Evolutionary conservation across 208 protist genomes (phyloP).

Genomic region (Balamuthia mandrillaris): DNA sequence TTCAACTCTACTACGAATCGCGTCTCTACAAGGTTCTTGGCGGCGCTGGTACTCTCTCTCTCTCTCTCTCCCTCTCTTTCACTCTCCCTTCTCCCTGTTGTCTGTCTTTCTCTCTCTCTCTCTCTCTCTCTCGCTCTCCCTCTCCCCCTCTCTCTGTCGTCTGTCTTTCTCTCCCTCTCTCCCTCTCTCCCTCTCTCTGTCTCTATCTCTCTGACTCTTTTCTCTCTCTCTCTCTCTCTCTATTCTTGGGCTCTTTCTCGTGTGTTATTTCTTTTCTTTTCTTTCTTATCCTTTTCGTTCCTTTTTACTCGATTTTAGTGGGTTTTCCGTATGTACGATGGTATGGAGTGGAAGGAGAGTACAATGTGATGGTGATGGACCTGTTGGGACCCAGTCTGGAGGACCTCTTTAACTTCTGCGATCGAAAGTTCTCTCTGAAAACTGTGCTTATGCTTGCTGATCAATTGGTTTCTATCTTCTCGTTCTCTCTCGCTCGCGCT

Average conservation of each 20-base stretch:
- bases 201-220: background rate
- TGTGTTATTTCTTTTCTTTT: background rate
- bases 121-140: background rate
- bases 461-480: conserved; percentile 84
- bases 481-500: background rate
- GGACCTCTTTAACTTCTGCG: conserved; percentile 92
- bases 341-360: conserved; percentile 91
- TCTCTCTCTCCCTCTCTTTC: background rate
- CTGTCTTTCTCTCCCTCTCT: background rate
- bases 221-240: background rate
- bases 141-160: background rate
- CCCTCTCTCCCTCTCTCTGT: conserved; percentile 1
- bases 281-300: background rate
- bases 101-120: background rate
- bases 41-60: conserved; percentile 57
- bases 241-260: no score
- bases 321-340: conserved; percentile 93
- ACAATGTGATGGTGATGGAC: conserved; percentile 98
- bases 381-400: conserved; percentile 95
- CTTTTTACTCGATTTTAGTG: conserved; percentile 48
- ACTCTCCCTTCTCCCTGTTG: background rate
- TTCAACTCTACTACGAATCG: conserved; percentile 96
- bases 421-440: conserved; percentile 91
- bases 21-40: conserved; percentile 85
- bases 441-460: conserved; percentile 97